Base-by-base conservation (phyloP, 225 moss, liverwort and hornwort species). In the Polytrichum formosum region DNA sequence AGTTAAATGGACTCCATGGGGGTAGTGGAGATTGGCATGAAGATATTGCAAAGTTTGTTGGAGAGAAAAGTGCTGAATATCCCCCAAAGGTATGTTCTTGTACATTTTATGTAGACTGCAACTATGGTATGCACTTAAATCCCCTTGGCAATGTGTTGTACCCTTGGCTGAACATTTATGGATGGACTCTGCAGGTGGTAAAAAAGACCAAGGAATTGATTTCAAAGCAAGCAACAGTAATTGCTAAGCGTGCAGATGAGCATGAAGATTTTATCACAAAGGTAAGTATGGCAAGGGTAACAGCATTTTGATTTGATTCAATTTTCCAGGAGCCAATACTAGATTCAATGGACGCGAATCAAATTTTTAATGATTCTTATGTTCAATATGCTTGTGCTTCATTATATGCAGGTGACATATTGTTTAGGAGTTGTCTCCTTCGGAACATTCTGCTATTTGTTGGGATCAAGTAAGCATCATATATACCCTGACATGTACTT, bases 131-230 rank as follows among this genome's bases (percentile, higher is more conserved):
- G 22, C 4, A 9, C 23, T 35, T 46, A 26, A 17, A 18, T 23
- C 18, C 7, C 27, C 18, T 37, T 46, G 23, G 59, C 9, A 59
- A n/a, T 22, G 7, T 7, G 23, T 9, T 59, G 3, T 16, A 16
- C 46, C 46, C 13, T 46, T 46, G 46, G 46, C 46, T 46, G 46
- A 46, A 46, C 16, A 46, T 46, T 46, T 46, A 3, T 46, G 10
- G 46, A 46, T 16, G 46, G 13, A 46, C 46, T 46, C 46, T 46
- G 68, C 85, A 89, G 89, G 86, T 89, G 16, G 83, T 89, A 21
- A 62, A 86, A 61, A 83, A 89, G 62, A 89, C 89, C 22, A 86
- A 81, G 77, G 83, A 86, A 68, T 83, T 89, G 81, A 76, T 89
- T 17, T 62, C 81, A 54, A 86, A 89, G 70, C 89, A 89, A 65